A percentile compares a stretch with the other conserved stretches of the same genome.
These are phyloP conservation scores for Fusarium globosum DNA, from an alignment of 2,329 filamentous ascomycete genomes.

Conservation along the genomic window DNA sequence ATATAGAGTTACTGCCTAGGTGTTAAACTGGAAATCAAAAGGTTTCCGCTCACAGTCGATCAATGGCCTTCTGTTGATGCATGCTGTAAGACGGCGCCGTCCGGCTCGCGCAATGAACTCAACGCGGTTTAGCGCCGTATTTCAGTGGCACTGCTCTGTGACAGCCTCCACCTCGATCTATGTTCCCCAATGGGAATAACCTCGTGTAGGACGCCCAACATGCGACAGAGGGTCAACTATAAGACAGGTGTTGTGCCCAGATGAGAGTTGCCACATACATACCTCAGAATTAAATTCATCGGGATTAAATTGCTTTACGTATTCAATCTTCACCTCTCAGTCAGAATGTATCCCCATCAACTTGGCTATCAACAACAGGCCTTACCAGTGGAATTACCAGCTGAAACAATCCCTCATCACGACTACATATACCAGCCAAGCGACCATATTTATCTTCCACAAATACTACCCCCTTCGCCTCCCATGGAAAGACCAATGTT, in stretches of 20 bases:
- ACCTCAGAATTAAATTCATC: background rate
- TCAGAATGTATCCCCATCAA: background rate
- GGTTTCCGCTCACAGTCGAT: background rate
- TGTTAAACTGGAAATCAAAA: background rate
- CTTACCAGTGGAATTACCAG: background rate
- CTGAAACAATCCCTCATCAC: background rate
- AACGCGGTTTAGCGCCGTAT: background rate
- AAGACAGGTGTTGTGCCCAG: background rate
- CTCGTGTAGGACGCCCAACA: background rate
- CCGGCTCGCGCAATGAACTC: conserved; percentile 18
- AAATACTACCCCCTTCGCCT: too few species aligned
- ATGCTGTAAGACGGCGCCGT: background rate
- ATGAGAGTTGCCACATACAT: background rate
- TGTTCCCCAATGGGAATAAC: conserved; percentile 14
- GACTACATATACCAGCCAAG: background rate
- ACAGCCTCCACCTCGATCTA: conserved; percentile 19
- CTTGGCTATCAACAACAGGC: background rate
- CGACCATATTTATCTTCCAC: background rate
- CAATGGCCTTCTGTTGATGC: background rate
- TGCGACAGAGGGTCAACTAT: background rate
- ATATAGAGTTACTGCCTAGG: too few species aligned
- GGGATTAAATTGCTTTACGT: too few species aligned
- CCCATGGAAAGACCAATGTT: background rate
- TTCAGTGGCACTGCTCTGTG: background rate
- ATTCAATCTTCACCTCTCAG: too few species aligned